Evolutionary conservation across 2,329 filamentous ascomycete genomes (phyloP).

Genomic region (Calonectria montana): DNA sequence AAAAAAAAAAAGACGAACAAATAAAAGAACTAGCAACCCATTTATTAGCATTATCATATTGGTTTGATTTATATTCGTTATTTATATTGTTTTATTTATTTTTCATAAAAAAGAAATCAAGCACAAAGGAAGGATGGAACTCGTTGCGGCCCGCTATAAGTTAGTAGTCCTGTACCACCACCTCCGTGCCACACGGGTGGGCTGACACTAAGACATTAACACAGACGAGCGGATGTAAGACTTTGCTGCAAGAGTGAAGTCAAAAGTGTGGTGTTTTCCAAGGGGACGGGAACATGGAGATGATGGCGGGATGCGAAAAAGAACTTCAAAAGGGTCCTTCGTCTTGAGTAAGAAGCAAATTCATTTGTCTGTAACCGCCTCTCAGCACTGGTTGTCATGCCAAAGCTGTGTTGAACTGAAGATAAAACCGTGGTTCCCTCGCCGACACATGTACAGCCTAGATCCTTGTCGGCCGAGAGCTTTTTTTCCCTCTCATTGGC

Average conservation of each 20-base stretch:
- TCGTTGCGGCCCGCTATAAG: too few species aligned
- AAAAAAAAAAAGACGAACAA: too few species aligned
- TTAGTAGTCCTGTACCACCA: too few species aligned
- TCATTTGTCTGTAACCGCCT: conserved; percentile 16
- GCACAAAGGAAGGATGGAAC: too few species aligned
- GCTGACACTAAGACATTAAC: neutral
- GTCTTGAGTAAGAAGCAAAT: neutral
- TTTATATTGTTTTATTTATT: too few species aligned
- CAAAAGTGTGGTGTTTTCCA: neutral
- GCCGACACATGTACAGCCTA: conserved; percentile 12
- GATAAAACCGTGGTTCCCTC: conserved; percentile 17
- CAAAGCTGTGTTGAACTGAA: conserved; percentile 15
- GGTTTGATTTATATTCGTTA: too few species aligned
- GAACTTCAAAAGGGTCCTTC: neutral
- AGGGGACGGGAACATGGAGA: too few species aligned
- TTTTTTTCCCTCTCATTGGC: neutral
- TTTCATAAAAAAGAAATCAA: too few species aligned
- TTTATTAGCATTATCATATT: too few species aligned
- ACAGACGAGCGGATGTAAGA: neutral
- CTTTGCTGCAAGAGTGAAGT: neutral
- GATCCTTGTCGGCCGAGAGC: conserved; percentile 14
- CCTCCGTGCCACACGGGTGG: neutral
- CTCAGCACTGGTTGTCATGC: conserved; percentile 20
- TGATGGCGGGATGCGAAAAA: neutral
- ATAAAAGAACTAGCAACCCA: too few species aligned